phyloP scores from a whole-genome alignment of 2,329 filamentous ascomycete species.

The Thermothelomyces thermophilus region DNA sequence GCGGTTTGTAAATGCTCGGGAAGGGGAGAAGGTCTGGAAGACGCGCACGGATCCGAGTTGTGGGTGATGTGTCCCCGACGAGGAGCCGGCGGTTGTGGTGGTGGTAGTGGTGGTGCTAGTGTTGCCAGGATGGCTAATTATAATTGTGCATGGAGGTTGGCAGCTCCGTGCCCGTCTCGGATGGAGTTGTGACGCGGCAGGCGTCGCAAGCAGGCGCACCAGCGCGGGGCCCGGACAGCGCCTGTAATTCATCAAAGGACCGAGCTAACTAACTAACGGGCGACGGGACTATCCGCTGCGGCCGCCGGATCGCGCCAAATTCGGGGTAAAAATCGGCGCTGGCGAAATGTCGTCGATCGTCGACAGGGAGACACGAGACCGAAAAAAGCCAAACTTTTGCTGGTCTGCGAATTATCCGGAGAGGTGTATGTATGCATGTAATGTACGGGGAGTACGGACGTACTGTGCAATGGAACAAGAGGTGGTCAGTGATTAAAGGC shows the following conservation, averaged over 20 bases:
- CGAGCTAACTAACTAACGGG: neutral
- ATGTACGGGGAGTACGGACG: too few relatives aligned
- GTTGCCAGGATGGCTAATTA: slow-evolving; percentile 18
- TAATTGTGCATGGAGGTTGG: slow-evolving; percentile 20
- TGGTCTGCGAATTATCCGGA: neutral
- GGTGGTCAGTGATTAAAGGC: too few relatives aligned
- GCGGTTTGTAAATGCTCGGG: slow-evolving; percentile 21
- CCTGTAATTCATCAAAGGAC: slow-evolving; percentile 18
- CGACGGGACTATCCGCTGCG: neutral
- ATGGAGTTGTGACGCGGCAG: slow-evolving; percentile 18
- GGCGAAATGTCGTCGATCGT: neutral
- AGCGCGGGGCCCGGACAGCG: slow-evolving; percentile 11
- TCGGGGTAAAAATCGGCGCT: neutral
- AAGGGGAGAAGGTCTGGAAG: slow-evolving; percentile 27
- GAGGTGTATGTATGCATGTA: neutral
- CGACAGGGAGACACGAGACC: neutral
- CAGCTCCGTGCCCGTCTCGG: slow-evolving; percentile 22
- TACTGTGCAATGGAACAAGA: too few relatives aligned
- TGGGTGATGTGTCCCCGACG: slow-evolving; percentile 31
- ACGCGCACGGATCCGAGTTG: slow-evolving; percentile 23
- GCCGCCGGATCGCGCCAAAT: neutral
- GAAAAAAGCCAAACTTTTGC: too few relatives aligned
- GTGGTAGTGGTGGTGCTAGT: neutral
- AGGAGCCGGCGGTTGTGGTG: neutral
- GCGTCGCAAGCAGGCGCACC: slow-evolving; percentile 18